Evolutionary conservation across 306 rosid species (phyloP).

Genomic region (Clitoria ternatea): DNA sequence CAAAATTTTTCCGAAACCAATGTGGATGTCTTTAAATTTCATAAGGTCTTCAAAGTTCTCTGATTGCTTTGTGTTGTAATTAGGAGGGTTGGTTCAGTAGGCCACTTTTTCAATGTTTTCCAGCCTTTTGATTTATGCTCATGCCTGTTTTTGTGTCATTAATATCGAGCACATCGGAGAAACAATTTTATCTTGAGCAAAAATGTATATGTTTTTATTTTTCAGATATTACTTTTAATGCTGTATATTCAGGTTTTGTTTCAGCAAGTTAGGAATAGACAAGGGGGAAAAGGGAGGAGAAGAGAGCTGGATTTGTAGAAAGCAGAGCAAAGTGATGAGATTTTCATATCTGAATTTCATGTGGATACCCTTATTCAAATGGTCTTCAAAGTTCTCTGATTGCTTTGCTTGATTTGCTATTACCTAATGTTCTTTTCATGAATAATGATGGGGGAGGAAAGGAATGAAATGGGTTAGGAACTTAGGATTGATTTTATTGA

Average conservation of each 20-base stretch:
- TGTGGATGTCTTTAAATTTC: constrained; percentile 22
- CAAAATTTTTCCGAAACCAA: constrained; percentile 28
- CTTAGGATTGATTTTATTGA: too few relatives aligned
- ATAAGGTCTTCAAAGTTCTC: constrained; percentile 49
- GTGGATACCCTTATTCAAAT: constrained; percentile 14
- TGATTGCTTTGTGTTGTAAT: constrained; percentile 37
- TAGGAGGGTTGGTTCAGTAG: not conserved
- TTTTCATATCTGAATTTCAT: constrained; percentile 22
- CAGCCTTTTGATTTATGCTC: too few relatives aligned
- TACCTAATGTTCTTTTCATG: not conserved
- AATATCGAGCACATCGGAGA: too few relatives aligned
- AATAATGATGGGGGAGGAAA: too few relatives aligned
- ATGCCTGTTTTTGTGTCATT: too few relatives aligned
- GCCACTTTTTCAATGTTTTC: not conserved
- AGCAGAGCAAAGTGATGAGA: constrained; percentile 39
- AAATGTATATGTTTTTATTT: too few relatives aligned
- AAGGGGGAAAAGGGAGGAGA: not conserved
- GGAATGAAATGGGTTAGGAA: too few relatives aligned
- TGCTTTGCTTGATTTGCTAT: constrained; percentile 20
- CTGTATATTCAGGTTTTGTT: not conserved
- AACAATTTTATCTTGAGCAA: too few relatives aligned
- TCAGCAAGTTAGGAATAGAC: not conserved
- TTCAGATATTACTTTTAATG: not conserved
- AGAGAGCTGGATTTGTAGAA: not conserved
- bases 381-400: constrained; percentile 52